phyloP scores from a whole-genome alignment of 768 basidiomycete species.

The Auricularia cornea region DNA sequence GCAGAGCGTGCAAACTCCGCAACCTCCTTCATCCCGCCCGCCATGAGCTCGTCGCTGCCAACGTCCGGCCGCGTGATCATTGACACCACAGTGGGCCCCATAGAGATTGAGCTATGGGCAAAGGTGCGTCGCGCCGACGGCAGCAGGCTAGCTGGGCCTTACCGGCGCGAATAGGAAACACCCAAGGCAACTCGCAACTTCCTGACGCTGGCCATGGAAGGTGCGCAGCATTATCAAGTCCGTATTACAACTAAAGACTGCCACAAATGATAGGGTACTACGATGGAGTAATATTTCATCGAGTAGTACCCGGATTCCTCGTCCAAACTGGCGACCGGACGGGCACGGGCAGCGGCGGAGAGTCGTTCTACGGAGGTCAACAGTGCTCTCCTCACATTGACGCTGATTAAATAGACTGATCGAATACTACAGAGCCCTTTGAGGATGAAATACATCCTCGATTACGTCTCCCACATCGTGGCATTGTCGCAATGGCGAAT shows the following conservation, averaged over 20 bases:
- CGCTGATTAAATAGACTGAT: neutral
- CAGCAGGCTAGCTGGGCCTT: neutral
- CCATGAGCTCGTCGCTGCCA: conserved; percentile 35
- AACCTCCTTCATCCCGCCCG: neutral
- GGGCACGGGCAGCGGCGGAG: conserved; percentile 85
- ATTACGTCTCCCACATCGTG: conserved; percentile 81
- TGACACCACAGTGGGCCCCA: conserved; percentile 73
- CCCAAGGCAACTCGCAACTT: conserved; percentile 93
- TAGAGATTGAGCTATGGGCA: conserved; percentile 88
- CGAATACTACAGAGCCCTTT: conserved; percentile 58
- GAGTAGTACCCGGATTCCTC: conserved; percentile 86
- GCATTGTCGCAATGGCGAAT: conserved; percentile 92
- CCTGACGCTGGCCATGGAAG: conserved; percentile 81
- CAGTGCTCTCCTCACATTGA: conserved; percentile 15
- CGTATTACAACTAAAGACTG: too few relatives aligned
- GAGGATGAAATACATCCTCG: conserved; percentile 93
- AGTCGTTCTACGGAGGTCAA: conserved; percentile 94
- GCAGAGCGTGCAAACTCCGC: neutral
- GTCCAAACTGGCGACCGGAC: conserved; percentile 94
- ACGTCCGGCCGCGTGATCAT: conserved; percentile 82
- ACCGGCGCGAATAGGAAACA: conserved; percentile 57
- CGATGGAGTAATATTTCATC: conserved; percentile 90
- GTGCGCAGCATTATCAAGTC: too few relatives aligned
- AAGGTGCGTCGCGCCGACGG: conserved; percentile 43
- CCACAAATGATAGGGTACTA: too few relatives aligned